Conservation (phyloP, 2,329 filamentous ascomycete genomes). For the Pseudofabraea citricarpa region DNA sequence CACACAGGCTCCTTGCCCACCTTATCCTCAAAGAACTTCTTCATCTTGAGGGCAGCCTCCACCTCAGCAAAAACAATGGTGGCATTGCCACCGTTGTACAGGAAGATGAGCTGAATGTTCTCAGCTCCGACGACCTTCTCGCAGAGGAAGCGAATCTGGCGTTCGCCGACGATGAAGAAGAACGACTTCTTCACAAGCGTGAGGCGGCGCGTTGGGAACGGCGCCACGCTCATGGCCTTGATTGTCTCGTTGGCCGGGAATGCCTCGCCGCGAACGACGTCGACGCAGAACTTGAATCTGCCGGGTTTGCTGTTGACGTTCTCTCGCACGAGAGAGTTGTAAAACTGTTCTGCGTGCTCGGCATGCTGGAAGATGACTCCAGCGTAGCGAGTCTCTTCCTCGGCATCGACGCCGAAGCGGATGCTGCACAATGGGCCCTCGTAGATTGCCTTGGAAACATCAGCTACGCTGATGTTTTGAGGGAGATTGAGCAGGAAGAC, state of each 20-base stretch:
- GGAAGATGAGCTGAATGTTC: constrained; percentile 20
- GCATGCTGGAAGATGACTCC: constrained; percentile 25
- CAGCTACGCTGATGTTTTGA: constrained; percentile 9
- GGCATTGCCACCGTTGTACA: constrained; percentile 28
- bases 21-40: constrained; percentile 18
- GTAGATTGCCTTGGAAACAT: constrained; percentile 21
- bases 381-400: constrained; percentile 13
- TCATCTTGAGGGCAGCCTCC: constrained; percentile 19
- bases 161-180: constrained; percentile 23
- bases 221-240: constrained; percentile 17
- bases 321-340: constrained; percentile 14
- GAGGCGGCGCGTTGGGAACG: constrained; percentile 21
- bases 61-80: constrained; percentile 27
- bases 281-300: constrained; percentile 22
- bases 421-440: constrained; percentile 25
- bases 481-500: constrained; percentile 25
- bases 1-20: constrained; percentile 8
- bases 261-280: constrained; percentile 17
- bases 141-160: constrained; percentile 16
- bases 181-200: constrained; percentile 26
- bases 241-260: constrained; percentile 18
- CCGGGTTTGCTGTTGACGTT: constrained; percentile 8
- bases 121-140: constrained; percentile 18
- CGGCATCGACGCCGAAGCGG: constrained; percentile 18
- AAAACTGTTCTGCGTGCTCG: constrained; percentile 17